phyloP scores from a whole-genome alignment of 2,329 filamentous ascomycete genomes.

The Talaromyces sp. region DNA sequence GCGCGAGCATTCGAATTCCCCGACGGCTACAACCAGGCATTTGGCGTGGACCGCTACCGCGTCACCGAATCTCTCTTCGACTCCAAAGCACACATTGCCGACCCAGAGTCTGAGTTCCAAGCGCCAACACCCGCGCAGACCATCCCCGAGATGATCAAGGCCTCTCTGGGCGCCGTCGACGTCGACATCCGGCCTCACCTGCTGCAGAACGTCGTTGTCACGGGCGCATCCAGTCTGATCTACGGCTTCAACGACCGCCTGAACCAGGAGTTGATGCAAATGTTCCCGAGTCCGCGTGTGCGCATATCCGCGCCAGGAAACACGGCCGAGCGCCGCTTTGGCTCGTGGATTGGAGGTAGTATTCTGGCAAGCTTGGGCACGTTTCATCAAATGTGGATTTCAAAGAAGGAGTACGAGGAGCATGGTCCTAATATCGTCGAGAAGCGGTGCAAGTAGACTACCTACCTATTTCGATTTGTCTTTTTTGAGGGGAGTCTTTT shows the following conservation, averaged over 20 bases:
- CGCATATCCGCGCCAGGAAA: slow-evolving; percentile 83
- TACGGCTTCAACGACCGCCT: slow-evolving; percentile 90
- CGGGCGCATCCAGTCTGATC: slow-evolving; percentile 77
- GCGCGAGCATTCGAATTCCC: slow-evolving; percentile 95
- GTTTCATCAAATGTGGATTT: slow-evolving; percentile 99
- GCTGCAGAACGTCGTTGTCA: slow-evolving; percentile 86
- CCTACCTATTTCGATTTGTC: not conserved
- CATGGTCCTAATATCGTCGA: slow-evolving; percentile 86
- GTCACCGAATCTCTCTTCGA: slow-evolving; percentile 90
- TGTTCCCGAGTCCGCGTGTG: slow-evolving; percentile 81
- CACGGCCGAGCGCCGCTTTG: slow-evolving; percentile 83
- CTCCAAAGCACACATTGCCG: slow-evolving; percentile 63
- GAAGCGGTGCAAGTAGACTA: slow-evolving; percentile 79
- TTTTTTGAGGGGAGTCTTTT: not conserved
- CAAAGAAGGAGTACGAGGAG: slow-evolving; percentile 94
- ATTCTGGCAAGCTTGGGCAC: slow-evolving; percentile 92
- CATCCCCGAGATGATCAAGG: slow-evolving; percentile 74
- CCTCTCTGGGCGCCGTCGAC: slow-evolving; percentile 72
- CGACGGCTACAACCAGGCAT: slow-evolving; percentile 93
- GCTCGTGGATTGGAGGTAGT: slow-evolving; percentile 92
- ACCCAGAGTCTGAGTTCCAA: slow-evolving; percentile 39
- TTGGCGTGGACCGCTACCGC: slow-evolving; percentile 79
- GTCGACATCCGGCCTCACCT: slow-evolving; percentile 80
- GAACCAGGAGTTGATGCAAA: slow-evolving; percentile 71
- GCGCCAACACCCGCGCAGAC: slow-evolving; percentile 66